phyloP scores from a whole-genome alignment of 441 rosid species.

The Populus trichocarpa region DNA sequence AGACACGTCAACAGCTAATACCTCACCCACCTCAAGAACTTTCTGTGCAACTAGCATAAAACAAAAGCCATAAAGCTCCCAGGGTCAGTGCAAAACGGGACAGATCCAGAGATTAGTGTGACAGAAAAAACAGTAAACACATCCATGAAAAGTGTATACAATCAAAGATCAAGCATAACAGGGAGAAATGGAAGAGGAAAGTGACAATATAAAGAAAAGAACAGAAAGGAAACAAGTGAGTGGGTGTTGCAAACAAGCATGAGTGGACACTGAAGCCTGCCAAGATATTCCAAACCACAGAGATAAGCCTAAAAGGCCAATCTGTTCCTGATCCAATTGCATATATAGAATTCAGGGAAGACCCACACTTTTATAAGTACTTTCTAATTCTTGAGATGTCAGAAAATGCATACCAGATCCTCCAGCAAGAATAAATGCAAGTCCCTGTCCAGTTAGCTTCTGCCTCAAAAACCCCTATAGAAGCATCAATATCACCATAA shows the following conservation, averaged over 20 bases:
- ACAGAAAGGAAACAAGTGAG: slow-evolving; percentile 4
- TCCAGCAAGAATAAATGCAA: slow-evolving; percentile 88
- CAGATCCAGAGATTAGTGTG: neutral
- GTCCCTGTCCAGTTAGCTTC: slow-evolving; percentile 89
- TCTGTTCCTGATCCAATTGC: neutral
- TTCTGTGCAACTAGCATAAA: slow-evolving; percentile 78
- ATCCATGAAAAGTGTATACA: neutral
- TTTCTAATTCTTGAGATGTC: slow-evolving; percentile 1
- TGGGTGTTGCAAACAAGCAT: neutral
- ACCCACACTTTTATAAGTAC: neutral
- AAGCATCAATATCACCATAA: slow-evolving; percentile 17
- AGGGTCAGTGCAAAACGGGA: slow-evolving; percentile 1
- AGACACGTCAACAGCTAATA: slow-evolving; percentile 71
- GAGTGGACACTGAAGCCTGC: neutral
- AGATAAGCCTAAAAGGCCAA: slow-evolving; percentile 1
- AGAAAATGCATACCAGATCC: slow-evolving; percentile 77
- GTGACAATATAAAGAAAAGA: neutral
- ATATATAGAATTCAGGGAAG: neutral
- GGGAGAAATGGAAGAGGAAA: neutral
- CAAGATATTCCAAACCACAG: neutral
- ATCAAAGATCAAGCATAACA: neutral
- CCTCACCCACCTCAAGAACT: slow-evolving; percentile 91
- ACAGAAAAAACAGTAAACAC: neutral
- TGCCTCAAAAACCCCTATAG: slow-evolving; percentile 87
- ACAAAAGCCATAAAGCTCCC: slow-evolving; percentile 10